Evolutionary conservation across 352 stramenopile genomes (phyloP).

Genomic region (Globisporangium ultimum): DNA sequence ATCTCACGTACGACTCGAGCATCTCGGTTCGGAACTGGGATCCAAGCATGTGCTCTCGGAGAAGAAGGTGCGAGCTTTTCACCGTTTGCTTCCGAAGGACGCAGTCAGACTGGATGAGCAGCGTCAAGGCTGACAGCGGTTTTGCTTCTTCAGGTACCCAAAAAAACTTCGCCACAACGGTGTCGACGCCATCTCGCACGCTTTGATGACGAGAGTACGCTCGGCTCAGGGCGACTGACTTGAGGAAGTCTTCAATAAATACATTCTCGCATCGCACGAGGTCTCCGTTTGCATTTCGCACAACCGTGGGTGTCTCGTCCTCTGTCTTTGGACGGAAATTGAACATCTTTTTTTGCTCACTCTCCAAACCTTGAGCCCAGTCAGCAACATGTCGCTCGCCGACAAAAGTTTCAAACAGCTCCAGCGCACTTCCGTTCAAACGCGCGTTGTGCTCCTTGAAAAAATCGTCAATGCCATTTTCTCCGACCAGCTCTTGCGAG

Average conservation of each 20-base stretch:
- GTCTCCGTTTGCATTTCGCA: constrained; percentile 30
- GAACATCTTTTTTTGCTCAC: constrained; percentile 27
- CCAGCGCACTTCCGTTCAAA: constrained; percentile 12
- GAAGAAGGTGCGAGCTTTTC: constrained; percentile 53
- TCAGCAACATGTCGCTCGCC: constrained; percentile 1
- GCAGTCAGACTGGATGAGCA: constrained; percentile 73
- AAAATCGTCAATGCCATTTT: constrained; percentile 16
- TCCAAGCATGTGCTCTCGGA: constrained; percentile 78
- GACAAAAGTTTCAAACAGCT: constrained; percentile 9
- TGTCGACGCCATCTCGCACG: constrained; percentile 60
- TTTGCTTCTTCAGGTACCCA: constrained; percentile 4
- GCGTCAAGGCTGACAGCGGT: constrained; percentile 28
- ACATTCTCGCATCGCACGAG: constrained; percentile 49
- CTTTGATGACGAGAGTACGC: constrained; percentile 52
- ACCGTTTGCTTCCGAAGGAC: constrained; percentile 53
- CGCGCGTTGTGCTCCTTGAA: constrained; percentile 21
- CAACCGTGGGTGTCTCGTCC: constrained; percentile 9
- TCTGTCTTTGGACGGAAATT: constrained; percentile 17
- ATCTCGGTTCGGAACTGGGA: constrained; percentile 69
- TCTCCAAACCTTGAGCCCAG: constrained; percentile 32
- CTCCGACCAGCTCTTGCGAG: constrained; percentile 21
- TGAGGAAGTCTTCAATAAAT: constrained; percentile 78
- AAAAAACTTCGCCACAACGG: constrained; percentile 47
- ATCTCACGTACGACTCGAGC: constrained; percentile 69
- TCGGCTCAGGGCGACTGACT: constrained; percentile 49